Percentiles rank a stretch among this genome's conserved stretches.
Conservation (phyloP, 805 yeast species). For the Teunomyces atbi region DNA sequence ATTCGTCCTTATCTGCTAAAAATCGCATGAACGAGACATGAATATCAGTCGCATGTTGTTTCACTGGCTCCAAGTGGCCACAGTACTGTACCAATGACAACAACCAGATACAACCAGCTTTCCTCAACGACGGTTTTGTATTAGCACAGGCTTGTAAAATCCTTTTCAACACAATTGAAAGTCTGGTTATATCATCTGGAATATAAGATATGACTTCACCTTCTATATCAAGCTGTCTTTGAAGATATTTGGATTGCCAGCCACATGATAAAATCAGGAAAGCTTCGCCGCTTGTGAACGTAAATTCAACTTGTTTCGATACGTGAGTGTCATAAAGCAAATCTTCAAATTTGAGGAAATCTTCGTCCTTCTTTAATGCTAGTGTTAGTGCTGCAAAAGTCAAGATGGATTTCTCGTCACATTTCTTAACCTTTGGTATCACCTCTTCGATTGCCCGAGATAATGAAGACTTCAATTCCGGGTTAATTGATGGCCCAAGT, state of each 20-base stretch:
- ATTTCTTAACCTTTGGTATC: slow-evolving; percentile 46
- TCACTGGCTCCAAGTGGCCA: slow-evolving; percentile 44
- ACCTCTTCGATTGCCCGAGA: slow-evolving; percentile 20
- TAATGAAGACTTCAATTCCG: slow-evolving; percentile 15
- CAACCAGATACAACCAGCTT: slow-evolving; percentile 82
- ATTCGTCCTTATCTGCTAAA: slow-evolving; percentile 76
- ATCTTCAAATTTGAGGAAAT: slow-evolving; percentile 35
- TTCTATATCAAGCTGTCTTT: slow-evolving; percentile 54
- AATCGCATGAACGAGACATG: slow-evolving; percentile 77
- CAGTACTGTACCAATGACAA: slow-evolving; percentile 77
- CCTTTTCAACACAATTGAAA: slow-evolving; percentile 40
- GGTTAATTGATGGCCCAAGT: slow-evolving; percentile 33
- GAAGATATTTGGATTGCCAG: slow-evolving; percentile 62
- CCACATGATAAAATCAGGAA: slow-evolving; percentile 69
- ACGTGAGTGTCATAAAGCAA: slow-evolving; percentile 55
- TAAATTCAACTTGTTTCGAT: slow-evolving; percentile 71
- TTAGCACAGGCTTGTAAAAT: slow-evolving; percentile 54
- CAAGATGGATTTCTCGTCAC: slow-evolving; percentile 58
- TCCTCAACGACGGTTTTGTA: slow-evolving; percentile 73
- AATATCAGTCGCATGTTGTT: slow-evolving; percentile 50
- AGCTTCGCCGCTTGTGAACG: slow-evolving; percentile 85
- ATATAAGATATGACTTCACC: slow-evolving; percentile 23
- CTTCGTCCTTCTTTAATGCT: slow-evolving; percentile 16
- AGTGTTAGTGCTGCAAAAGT: slow-evolving; percentile 58
- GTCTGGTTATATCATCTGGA: slow-evolving; percentile 17